Base-by-base conservation (phyloP, 1,139 yeast species). In the Suhomyces bolitotheri region DNA sequence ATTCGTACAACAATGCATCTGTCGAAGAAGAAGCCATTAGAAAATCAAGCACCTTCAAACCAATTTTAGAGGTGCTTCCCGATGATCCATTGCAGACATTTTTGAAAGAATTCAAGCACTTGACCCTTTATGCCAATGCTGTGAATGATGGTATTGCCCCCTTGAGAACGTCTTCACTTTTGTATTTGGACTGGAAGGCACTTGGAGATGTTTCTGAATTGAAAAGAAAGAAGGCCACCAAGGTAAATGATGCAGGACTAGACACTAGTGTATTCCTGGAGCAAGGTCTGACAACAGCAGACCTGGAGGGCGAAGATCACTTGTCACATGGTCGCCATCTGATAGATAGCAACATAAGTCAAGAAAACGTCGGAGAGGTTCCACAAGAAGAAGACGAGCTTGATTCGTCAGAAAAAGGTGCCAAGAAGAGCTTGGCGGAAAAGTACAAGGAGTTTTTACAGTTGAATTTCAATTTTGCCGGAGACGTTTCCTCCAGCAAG, bases 131-230 rank as follows among this genome's bases (percentile, higher is more conserved):
- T 31, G 60, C 62, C 10, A 56, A 56, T 29, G 58, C 60, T 2
- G 44, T 56, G 16, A 52, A 56, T 25, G 62, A 56, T 30, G 62
- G 62, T 2, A 56, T 56, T 16, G 62, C 55, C 3, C 60, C 62
- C 1, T 38, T 56, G 15, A 43, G 62, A 12, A 56, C 62, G 1
- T 45, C 55, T 5, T 53, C 60, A 2, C 41, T 56, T 23, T 35
- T 56, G 17, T 56, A 54, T 25, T 39, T 56, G 25, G 62, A 56
- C 39, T 56, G 56, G 53, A 45, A 48, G 12, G 60, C 60, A 1
- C 41, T 56, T 16, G 71, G 70, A 1, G 65, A 64, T 36, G 69
- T 59, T 10, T 54, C 53, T 28, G 60, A 48, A 21, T 46, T 62
- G 27, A 56, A 54, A 38, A 44, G 41, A 23, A 41, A 46, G 7